These are phyloP conservation scores for Alternaria dauci DNA, from an alignment of 2,329 filamentous ascomycete genomes.

Conservation along the genomic window DNA sequence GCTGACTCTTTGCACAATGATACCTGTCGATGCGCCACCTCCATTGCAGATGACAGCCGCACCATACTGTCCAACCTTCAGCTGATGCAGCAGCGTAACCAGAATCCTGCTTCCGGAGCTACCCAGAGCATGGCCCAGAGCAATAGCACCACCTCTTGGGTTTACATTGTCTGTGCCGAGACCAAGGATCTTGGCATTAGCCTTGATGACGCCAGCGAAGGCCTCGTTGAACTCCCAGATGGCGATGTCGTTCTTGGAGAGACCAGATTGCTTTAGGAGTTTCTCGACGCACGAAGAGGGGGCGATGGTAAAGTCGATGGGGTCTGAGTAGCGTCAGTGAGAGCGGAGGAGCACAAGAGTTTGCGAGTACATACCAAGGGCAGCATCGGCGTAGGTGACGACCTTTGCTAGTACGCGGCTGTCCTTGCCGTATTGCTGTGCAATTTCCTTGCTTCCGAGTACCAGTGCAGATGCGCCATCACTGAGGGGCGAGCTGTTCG, in stretches of 20 bases:
- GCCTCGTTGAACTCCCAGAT: conserved; percentile 99
- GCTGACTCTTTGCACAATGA: conserved; percentile 83
- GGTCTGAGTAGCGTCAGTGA: conserved; percentile 58
- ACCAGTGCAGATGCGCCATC: conserved; percentile 93
- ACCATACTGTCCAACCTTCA: conserved; percentile 91
- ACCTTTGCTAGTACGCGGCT: conserved; percentile 89
- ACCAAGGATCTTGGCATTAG: conserved; percentile 90
- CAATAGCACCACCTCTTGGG: conserved; percentile 88
- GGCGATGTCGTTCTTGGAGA: conserved; percentile 89
- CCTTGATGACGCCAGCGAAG: conserved; percentile 93
- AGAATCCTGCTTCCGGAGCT: conserved; percentile 93
- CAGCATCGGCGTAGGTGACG: conserved; percentile 85
- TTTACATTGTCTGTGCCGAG: conserved; percentile 84
- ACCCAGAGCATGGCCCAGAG: conserved; percentile 88
- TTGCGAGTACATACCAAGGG: conserved; percentile 60
- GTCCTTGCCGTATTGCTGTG: conserved; percentile 77
- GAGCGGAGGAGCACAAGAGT: neutral
- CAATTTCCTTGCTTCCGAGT: conserved; percentile 80
- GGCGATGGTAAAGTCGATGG: conserved; percentile 93
- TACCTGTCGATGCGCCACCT: conserved; percentile 87
- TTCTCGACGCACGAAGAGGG: conserved; percentile 92
- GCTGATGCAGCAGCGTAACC: conserved; percentile 87
- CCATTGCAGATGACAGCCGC: conserved; percentile 97
- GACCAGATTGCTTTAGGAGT: conserved; percentile 85
- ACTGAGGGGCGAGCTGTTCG: conserved; percentile 92